phyloP scores from a whole-genome alignment of 345 rosid species.

The Populus davidiana region DNA sequence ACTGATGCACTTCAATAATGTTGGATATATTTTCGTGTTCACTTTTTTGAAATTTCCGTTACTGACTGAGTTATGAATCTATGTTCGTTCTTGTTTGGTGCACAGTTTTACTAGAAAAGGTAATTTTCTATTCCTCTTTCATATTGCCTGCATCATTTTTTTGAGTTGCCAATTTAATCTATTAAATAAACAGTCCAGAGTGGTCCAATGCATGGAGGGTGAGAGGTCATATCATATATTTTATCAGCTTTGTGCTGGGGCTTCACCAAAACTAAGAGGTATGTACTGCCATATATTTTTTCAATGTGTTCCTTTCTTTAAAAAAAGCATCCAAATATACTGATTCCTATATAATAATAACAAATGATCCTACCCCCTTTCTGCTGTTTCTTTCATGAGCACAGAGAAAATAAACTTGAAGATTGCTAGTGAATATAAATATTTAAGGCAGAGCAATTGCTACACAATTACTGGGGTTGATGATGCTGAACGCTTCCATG shows the following conservation, averaged over 20 bases:
- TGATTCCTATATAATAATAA: too few relatives aligned
- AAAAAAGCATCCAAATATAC: too few relatives aligned
- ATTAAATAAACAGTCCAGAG: slow-evolving; percentile 84
- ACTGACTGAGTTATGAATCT: slow-evolving; percentile 34
- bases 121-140: slow-evolving; percentile 29
- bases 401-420: slow-evolving; percentile 83
- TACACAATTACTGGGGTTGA: slow-evolving; percentile 72
- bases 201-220: slow-evolving; percentile 92
- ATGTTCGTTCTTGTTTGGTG: slow-evolving; percentile 24
- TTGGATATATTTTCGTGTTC: slow-evolving; percentile 9
- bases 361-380: neutral
- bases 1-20: slow-evolving; percentile 4
- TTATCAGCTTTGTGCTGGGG: slow-evolving; percentile 99
- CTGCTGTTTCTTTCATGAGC: slow-evolving; percentile 7
- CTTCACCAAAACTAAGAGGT: slow-evolving; percentile 76
- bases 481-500: slow-evolving; percentile 67
- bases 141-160: slow-evolving; percentile 6
- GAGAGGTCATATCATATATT: slow-evolving; percentile 99
- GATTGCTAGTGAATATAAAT: slow-evolving; percentile 70
- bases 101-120: slow-evolving; percentile 98
- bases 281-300: slow-evolving; percentile 7
- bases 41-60: slow-evolving; percentile 8
- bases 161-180: slow-evolving; percentile 20
- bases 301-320: neutral
- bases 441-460: slow-evolving; percentile 87